A percentile compares a stretch with the other conserved stretches of the same genome.
Evolutionary conservation across 73 alveolate species (phyloP).

Genomic region (Symbiodinium pilosum): DNA sequence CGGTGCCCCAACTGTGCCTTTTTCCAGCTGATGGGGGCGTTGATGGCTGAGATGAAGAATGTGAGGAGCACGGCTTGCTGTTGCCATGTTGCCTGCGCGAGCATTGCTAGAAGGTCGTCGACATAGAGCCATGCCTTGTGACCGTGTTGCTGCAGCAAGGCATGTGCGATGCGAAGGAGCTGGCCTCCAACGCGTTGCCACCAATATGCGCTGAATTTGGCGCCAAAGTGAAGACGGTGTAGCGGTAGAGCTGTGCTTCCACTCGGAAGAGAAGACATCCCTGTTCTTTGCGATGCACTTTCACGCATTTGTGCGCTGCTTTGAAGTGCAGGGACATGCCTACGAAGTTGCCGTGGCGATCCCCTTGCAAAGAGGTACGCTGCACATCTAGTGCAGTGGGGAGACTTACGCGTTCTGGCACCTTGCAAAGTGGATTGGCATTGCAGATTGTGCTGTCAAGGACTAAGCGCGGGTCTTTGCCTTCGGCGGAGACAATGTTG

Average conservation of each 20-base stretch:
- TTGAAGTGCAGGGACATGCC: background rate
- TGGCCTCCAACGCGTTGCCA: background rate
- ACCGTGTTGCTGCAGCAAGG: background rate
- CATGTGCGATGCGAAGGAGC: background rate
- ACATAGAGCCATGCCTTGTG: background rate
- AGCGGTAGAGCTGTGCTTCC: background rate
- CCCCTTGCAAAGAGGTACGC: background rate
- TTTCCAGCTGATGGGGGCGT: background rate
- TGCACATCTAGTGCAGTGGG: background rate
- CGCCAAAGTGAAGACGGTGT: background rate
- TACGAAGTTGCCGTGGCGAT: background rate
- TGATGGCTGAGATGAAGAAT: background rate
- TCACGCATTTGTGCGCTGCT: background rate
- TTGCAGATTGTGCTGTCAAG: constrained; percentile 6
- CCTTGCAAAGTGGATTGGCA: too few relatives aligned
- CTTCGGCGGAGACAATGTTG: background rate
- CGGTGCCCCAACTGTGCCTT: background rate
- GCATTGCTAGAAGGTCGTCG: background rate
- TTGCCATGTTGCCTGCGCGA: background rate
- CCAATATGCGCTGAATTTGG: background rate
- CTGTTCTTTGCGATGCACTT: background rate
- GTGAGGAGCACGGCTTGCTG: background rate
- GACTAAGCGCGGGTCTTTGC: background rate
- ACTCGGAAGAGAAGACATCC: background rate
- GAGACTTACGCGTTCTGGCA: background rate